Conservation (phyloP, 306 rosid species). For the Inga leiocalycina region DNA sequence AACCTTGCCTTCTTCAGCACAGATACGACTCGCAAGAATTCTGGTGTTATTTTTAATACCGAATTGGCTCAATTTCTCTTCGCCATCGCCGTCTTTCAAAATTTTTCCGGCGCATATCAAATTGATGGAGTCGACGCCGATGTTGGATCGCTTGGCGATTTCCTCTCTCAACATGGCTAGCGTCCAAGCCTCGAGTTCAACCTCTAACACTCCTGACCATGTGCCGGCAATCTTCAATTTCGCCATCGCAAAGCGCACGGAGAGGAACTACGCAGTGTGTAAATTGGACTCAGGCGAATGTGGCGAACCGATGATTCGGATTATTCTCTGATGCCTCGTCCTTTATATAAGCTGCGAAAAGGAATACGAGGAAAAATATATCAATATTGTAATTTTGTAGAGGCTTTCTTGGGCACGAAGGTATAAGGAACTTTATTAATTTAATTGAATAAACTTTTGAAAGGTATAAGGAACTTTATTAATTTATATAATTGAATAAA, state of each 20-base stretch:
- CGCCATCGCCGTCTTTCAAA: slow-evolving; percentile 64
- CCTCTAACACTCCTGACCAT: slow-evolving; percentile 77
- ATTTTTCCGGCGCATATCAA: slow-evolving; percentile 78
- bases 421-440: not conserved
- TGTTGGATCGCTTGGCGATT: slow-evolving; percentile 70
- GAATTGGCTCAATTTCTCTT: slow-evolving; percentile 54
- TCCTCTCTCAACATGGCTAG: slow-evolving; percentile 63
- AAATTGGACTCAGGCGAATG: not conserved
- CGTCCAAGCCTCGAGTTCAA: slow-evolving; percentile 70
- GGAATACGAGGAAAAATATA: not conserved
- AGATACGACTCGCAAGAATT: slow-evolving; percentile 59
- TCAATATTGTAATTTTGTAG: not conserved
- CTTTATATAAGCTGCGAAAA: not conserved
- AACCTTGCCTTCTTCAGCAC: slow-evolving; percentile 53
- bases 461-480: not conserved
- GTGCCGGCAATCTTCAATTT: slow-evolving; percentile 84
- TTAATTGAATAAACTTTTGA: no score
- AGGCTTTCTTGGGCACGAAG: not conserved
- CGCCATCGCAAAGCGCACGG: slow-evolving; percentile 51
- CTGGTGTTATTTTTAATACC: slow-evolving; percentile 77
- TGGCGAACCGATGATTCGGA: not conserved
- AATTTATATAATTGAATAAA: no score
- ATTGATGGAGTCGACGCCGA: slow-evolving; percentile 59
- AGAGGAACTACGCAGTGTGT: not conserved
- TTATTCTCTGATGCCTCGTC: not conserved